Conservation (phyloP, 768 basidiomycete species). For the Leccinum sublutescens region DNA sequence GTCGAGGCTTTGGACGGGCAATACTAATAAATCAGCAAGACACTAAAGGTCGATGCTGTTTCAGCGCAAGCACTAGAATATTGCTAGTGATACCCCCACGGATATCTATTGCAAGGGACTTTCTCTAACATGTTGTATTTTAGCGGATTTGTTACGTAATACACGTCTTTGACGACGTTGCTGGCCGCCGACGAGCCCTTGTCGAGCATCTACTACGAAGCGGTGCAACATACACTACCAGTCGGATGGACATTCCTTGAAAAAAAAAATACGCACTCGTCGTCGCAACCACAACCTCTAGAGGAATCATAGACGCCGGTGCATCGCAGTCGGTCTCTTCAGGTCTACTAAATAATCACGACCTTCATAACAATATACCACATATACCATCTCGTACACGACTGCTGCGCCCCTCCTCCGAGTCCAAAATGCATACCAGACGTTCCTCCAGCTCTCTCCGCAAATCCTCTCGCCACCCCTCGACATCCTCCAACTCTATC, state of each 20-base stretch:
- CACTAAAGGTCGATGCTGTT: not conserved
- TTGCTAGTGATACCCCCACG: not conserved
- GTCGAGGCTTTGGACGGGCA: slow-evolving; percentile 19
- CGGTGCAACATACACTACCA: slow-evolving; percentile 7
- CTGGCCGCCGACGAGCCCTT: not conserved
- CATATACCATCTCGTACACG: slow-evolving; percentile 3
- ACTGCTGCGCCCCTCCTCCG: not conserved
- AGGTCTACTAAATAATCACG: slow-evolving; percentile 1
- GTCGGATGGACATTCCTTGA: slow-evolving; percentile 31
- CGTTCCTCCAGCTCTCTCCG: slow-evolving; percentile 28
- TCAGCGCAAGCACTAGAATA: too few species aligned
- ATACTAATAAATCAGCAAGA: not conserved
- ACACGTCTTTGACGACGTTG: not conserved
- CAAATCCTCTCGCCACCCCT: slow-evolving; percentile 32
- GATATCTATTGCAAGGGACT: not conserved
- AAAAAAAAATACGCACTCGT: slow-evolving; percentile 10
- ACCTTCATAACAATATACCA: slow-evolving; percentile 13
- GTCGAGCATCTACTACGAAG: not conserved
- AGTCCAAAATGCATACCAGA: slow-evolving; percentile 26
- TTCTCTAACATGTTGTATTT: not conserved
- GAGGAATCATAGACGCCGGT: not conserved
- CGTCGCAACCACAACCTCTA: slow-evolving; percentile 4
- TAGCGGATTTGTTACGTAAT: slow-evolving; percentile 18
- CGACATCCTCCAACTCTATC: slow-evolving; percentile 18
- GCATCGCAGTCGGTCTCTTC: slow-evolving; percentile 12